phyloP scores from a whole-genome alignment of 2,329 filamentous ascomycete genomes.

The Beauveria sp. region DNA sequence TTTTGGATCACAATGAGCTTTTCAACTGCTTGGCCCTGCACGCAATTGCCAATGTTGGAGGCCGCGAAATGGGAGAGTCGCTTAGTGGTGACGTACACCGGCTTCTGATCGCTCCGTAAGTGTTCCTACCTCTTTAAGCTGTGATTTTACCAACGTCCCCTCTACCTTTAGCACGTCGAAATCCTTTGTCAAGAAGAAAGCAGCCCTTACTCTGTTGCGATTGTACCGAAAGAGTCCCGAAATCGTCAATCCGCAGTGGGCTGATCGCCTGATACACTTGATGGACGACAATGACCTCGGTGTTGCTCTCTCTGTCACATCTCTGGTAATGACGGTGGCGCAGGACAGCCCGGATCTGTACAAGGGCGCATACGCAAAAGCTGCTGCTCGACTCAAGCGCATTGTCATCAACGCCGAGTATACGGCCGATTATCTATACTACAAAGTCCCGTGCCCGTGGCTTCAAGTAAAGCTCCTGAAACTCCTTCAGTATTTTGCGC shows the following conservation, averaged over 20 bases:
- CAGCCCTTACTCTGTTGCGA: slow-evolving; percentile 83
- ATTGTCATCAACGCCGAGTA: slow-evolving; percentile 88
- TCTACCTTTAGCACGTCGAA: slow-evolving; percentile 57
- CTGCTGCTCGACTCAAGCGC: slow-evolving; percentile 79
- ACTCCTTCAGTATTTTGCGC: slow-evolving; percentile 90
- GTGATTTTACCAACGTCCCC: background rate
- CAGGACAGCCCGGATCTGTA: slow-evolving; percentile 95
- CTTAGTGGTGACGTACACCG: slow-evolving; percentile 87
- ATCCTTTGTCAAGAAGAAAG: slow-evolving; percentile 98
- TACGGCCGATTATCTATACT: slow-evolving; percentile 88
- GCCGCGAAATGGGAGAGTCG: slow-evolving; percentile 94
- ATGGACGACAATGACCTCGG: slow-evolving; percentile 97
- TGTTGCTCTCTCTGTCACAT: slow-evolving; percentile 90
- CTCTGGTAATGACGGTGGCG: slow-evolving; percentile 85
- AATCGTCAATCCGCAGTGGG: slow-evolving; percentile 95
- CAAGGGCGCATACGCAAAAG: slow-evolving; percentile 89
- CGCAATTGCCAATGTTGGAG: slow-evolving; percentile 95
- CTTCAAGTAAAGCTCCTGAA: slow-evolving; percentile 91
- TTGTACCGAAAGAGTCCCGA: slow-evolving; percentile 90
- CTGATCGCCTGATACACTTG: slow-evolving; percentile 93
- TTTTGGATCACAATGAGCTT: slow-evolving; percentile 90
- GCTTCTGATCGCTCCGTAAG: slow-evolving; percentile 87
- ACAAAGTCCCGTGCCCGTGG: slow-evolving; percentile 99
- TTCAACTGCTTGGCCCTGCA: slow-evolving; percentile 96
- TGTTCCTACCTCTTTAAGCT: slow-evolving; percentile 16